Conservation (phyloP, 129 eudicot species). For the Helianthus tuberosus region DNA sequence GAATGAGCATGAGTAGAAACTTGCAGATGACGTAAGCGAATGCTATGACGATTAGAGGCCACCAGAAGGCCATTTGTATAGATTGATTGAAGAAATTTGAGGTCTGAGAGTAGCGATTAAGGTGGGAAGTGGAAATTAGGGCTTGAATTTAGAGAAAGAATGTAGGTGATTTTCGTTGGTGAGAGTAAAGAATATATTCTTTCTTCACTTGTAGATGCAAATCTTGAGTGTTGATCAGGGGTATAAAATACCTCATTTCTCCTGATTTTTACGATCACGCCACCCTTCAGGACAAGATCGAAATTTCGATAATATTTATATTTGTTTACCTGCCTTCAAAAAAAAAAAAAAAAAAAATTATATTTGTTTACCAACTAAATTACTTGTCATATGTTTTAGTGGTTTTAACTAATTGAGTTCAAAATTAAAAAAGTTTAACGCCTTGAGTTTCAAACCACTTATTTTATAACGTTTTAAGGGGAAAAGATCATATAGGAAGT, state of each 20-base stretch:
- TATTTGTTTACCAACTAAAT: too few species aligned
- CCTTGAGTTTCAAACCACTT: too few species aligned
- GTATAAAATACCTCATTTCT: slow-evolving; percentile 2
- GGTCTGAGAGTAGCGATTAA: not conserved
- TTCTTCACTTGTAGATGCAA: slow-evolving; percentile 29
- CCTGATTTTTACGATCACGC: slow-evolving; percentile 22
- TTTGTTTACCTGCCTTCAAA: too few species aligned
- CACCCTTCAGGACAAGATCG: not conserved
- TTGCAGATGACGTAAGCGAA: slow-evolving; percentile 80
- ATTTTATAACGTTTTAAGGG: too few species aligned
- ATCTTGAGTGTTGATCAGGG: not conserved
- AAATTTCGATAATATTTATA: not conserved
- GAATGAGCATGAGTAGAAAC: slow-evolving; percentile 86
- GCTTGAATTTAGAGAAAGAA: slow-evolving; percentile 18
- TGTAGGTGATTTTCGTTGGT: slow-evolving; percentile 7
- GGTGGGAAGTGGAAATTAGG: slow-evolving; percentile 21
- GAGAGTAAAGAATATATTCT: slow-evolving; percentile 31
- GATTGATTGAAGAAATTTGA: not conserved
- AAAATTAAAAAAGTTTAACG: too few species aligned
- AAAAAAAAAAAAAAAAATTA: too few species aligned
- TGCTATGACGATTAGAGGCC: slow-evolving; percentile 78
- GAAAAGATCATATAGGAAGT: too few species aligned
- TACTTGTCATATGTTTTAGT: too few species aligned
- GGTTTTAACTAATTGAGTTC: too few species aligned
- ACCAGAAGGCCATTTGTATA: slow-evolving; percentile 80